Percentiles rank a stretch among this genome's conserved stretches.
phyloP scores from a whole-genome alignment of 1,284 basidiomycete genomes.

The Pulveroboletus sp. region DNA sequence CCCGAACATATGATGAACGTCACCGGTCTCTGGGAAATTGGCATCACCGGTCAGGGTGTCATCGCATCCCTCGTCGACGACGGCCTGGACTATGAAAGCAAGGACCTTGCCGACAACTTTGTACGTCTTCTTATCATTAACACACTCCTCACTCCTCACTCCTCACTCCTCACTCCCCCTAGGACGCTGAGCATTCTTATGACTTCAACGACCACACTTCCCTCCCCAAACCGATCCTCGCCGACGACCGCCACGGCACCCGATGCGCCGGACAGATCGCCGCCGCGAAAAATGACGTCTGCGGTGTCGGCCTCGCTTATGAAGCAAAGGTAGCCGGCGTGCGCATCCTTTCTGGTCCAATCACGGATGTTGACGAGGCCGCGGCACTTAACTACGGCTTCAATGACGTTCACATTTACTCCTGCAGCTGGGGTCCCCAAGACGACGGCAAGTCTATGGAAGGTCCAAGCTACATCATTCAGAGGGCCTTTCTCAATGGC shows the following conservation, averaged over 20 bases:
- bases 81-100: constrained; percentile 87
- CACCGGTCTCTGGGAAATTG: constrained; percentile 80
- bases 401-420: constrained; percentile 88
- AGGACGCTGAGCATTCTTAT: constrained; percentile 90
- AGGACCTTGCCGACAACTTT: constrained; percentile 89
- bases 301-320: constrained; percentile 94
- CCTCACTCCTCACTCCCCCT: constrained; percentile 5
- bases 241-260: constrained; percentile 96
- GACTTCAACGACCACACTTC: constrained; percentile 95
- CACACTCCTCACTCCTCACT: constrained; percentile 1
- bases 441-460: constrained; percentile 97
- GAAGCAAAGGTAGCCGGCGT: constrained; percentile 89
- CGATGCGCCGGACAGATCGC: constrained; percentile 97
- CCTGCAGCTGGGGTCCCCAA: constrained; percentile 97
- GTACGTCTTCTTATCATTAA: constrained; percentile 48
- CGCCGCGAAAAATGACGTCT: constrained; percentile 94
- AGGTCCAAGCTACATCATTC: constrained; percentile 87
- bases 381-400: constrained; percentile 93
- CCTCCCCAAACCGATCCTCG: constrained; percentile 83
- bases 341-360: constrained; percentile 94
- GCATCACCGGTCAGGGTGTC: constrained; percentile 83
- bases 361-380: constrained; percentile 97
- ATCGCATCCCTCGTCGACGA: constrained; percentile 94
- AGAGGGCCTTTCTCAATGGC: constrained; percentile 94
- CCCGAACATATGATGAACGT: constrained; percentile 85